A percentile compares a stretch with the other conserved stretches of the same genome.
Evolutionary conservation across 768 basidiomycete genomes (phyloP).

Genomic region (Coprinellus micaceus): DNA sequence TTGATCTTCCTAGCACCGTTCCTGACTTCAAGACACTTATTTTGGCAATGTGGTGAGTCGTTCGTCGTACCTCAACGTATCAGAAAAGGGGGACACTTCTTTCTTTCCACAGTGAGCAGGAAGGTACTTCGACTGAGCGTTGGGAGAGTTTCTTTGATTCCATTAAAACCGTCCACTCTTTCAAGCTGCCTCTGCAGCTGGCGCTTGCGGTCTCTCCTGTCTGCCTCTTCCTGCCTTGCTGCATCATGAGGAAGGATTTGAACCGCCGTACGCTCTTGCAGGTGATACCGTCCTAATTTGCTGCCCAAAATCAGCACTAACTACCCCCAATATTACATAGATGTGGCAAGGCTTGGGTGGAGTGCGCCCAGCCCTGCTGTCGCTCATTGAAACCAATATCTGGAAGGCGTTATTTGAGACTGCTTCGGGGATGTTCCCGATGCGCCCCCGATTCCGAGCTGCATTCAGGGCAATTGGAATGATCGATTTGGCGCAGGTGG

Average conservation of each 20-base stretch:
- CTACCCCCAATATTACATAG: too few species aligned
- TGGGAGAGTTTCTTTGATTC: neutral
- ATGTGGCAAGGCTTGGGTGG: neutral
- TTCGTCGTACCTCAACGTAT: neutral
- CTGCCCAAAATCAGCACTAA: too few species aligned
- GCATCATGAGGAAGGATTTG: neutral
- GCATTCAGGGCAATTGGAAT: neutral
- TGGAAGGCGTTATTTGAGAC: neutral
- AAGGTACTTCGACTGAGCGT: neutral
- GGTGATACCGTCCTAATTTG: too few species aligned
- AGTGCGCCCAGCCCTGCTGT: neutral
- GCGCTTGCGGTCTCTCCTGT: neutral
- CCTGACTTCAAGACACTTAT: neutral
- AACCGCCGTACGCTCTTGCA: neutral
- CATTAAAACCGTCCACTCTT: neutral
- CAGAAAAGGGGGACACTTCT: neutral
- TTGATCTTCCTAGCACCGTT: neutral
- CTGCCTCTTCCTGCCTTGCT: neutral
- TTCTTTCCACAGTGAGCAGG: neutral
- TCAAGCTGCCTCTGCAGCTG: neutral
- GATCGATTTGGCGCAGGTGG: neutral
- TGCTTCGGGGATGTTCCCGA: neutral
- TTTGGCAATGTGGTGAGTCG: neutral
- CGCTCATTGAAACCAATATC: neutral
- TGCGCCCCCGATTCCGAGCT: neutral